Evolutionary conservation across 2,329 filamentous ascomycete genomes (phyloP), one percentile per base, ranked within the genome.

Genomic region (Aspergillus carbonarius): DNA sequence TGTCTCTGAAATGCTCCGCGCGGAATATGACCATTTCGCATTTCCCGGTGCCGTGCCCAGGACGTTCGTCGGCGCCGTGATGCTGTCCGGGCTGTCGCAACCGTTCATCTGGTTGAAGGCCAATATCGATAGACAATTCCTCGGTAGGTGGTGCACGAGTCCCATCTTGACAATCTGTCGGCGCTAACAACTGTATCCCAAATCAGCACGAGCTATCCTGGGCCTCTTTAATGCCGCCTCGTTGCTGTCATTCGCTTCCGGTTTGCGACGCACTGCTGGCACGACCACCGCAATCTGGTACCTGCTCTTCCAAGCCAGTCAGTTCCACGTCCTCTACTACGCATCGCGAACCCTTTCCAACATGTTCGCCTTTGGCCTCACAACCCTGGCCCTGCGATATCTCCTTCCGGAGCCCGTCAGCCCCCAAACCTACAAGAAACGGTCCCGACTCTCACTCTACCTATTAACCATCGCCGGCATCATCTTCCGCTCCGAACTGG

Each of bases 301-400:
- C 78, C 77, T 89, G 4, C 61, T 91, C 39, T 81, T 98, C 55
- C 89, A 92, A 70, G 85, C 85, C 1, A 88, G 87, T 74, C 93
- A 98, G 75, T 99, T 99, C 70, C 95, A 99, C 76, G 79, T 96
- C 61, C 83, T 95, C 61, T 99, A 92, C 76, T 99, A 99, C 79
- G 89, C 93, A 13, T 95, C 92, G 15, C 84, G 95, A 60, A 95
- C 92, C 2, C 78, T 99, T 64, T 95, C 95, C 1, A 99, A 99
- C 73, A 96, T 96, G 89, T 96, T 97, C 76, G 93, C 95, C 18
- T 95, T 98, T 78, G 85, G 87, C 9, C 78, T 97, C 59, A 73
- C 73, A 34, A 80, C 76, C 1, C 46, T 76, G 8, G 75, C 75
- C 9, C 68, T 85, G 48, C 73, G 79, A 39, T 78, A 75, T 58